Evolutionary conservation across 2,329 filamentous ascomycete species (phyloP).

Genomic region (Cercospora sesami): DNA sequence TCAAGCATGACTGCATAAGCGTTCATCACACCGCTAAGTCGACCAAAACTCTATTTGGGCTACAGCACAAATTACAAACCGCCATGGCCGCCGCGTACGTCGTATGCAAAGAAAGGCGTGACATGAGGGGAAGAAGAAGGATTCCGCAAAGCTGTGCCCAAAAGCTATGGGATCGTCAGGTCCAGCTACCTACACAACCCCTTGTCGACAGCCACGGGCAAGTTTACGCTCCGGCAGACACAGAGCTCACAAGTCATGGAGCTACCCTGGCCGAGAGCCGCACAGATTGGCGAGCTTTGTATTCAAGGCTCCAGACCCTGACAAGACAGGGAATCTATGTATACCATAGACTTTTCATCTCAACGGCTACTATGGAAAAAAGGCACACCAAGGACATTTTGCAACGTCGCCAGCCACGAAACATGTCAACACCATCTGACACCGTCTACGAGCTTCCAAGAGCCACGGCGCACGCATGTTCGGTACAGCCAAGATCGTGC

Average conservation of each 20-base stretch:
- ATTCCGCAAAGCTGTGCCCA: background rate
- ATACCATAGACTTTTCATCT: background rate
- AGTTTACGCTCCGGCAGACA: background rate
- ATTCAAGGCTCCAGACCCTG: constrained; percentile 3
- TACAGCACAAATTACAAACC: constrained; percentile 2
- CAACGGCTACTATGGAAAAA: background rate
- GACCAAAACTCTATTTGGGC: constrained; percentile 14
- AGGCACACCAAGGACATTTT: background rate
- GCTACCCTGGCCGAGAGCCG: background rate
- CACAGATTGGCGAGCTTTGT: constrained; percentile 7
- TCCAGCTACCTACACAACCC: background rate
- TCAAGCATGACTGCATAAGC: constrained; percentile 17
- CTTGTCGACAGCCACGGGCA: background rate
- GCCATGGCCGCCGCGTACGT: background rate
- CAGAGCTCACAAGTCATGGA: background rate
- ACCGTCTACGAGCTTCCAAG: background rate
- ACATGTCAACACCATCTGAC: background rate
- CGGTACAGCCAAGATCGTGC: constrained; percentile 20
- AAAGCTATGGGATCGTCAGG: constrained; percentile 4
- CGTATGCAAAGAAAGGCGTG: constrained; percentile 1
- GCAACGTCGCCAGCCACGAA: background rate
- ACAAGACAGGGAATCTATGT: background rate
- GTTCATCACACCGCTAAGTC: constrained; percentile 18
- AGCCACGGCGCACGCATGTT: constrained; percentile 4
- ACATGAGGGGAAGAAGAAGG: constrained; percentile 9